Percentiles rank a stretch among this genome's conserved stretches.
phyloP scores from a whole-genome alignment of 495 filamentous ascomycete genomes.

The Hyaloscypha finlandica region DNA sequence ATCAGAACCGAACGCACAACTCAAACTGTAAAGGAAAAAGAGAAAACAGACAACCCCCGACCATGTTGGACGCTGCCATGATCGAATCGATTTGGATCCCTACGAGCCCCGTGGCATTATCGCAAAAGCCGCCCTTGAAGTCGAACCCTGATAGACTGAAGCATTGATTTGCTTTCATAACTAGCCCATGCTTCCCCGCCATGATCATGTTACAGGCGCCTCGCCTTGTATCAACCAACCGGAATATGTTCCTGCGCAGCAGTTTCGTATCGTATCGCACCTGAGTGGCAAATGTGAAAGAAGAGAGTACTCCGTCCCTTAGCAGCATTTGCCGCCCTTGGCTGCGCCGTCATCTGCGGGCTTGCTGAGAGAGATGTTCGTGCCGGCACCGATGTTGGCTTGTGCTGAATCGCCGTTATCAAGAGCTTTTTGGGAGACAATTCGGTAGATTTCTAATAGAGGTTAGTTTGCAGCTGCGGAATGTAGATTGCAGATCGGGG shows the following conservation, averaged over 20 bases:
- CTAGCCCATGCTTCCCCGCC: slow-evolving; percentile 34
- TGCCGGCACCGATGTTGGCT: slow-evolving; percentile 71
- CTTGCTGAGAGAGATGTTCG: slow-evolving; percentile 81
- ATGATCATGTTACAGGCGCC: slow-evolving; percentile 36
- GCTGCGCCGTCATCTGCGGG: slow-evolving; percentile 70
- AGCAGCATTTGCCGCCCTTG: slow-evolving; percentile 89
- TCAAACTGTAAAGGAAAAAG: slow-evolving; percentile 34
- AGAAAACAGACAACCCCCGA: slow-evolving; percentile 38
- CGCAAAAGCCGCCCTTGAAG: slow-evolving; percentile 29
- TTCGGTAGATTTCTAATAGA: slow-evolving; percentile 91
- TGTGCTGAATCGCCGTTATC: slow-evolving; percentile 76
- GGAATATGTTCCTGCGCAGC: slow-evolving; percentile 17
- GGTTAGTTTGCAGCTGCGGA: neutral
- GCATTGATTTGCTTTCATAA: slow-evolving; percentile 32
- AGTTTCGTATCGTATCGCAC: neutral
- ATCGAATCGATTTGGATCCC: slow-evolving; percentile 2
- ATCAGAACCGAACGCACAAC: slow-evolving; percentile 27
- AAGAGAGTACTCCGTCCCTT: slow-evolving; percentile 31
- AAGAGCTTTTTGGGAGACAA: slow-evolving; percentile 95
- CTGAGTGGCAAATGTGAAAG: slow-evolving; percentile 6
- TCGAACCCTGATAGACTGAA: slow-evolving; percentile 11
- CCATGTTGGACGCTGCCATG: neutral
- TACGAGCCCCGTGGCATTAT: slow-evolving; percentile 1
- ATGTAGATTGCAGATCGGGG: neutral
- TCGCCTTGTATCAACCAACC: slow-evolving; percentile 34